Conservation (phyloP, 192 early-diverging fungal genomes). For the Coemansia sp. region DNA sequence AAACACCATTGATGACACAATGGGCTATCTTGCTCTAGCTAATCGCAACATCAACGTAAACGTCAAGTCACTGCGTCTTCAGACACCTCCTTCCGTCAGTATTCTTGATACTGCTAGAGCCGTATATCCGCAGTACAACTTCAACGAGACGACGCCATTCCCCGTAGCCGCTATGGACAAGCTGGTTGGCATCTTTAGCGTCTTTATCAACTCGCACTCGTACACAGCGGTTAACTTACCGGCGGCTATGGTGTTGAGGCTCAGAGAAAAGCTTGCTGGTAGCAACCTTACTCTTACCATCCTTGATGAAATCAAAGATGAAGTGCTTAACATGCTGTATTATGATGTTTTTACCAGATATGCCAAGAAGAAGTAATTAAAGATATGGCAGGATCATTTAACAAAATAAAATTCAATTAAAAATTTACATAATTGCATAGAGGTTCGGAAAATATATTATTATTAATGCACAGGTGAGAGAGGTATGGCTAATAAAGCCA, state of each 20-base stretch:
- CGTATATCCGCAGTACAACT: conserved; percentile 36
- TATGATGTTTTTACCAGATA: conserved; percentile 53
- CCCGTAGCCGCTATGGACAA: conserved; percentile 50
- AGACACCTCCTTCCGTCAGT: conserved; percentile 44
- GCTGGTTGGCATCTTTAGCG: conserved; percentile 48
- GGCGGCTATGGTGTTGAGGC: conserved; percentile 32
- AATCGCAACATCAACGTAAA: conserved; percentile 10
- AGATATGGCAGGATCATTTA: not conserved
- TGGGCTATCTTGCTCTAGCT: conserved; percentile 34
- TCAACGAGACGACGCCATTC: conserved; percentile 39
- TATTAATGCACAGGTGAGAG: no score
- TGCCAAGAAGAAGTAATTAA: conserved; percentile 33
- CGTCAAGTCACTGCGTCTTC: conserved; percentile 22
- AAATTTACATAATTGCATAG: no score
- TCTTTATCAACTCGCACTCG: conserved; percentile 51
- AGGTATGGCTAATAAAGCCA: no score
- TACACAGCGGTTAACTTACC: conserved; percentile 44
- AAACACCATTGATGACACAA: conserved; percentile 17
- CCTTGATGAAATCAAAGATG: conserved; percentile 53
- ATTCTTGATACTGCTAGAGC: conserved; percentile 46
- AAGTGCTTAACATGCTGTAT: conserved; percentile 53
- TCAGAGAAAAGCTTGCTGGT: conserved; percentile 35
- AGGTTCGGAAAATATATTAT: no score
- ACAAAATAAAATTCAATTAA: not conserved
- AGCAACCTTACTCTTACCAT: conserved; percentile 44